Evolutionary conservation across 306 rosid species (phyloP), one percentile per base, ranked within the genome.

Genomic region (Gleditsia sinensis): DNA sequence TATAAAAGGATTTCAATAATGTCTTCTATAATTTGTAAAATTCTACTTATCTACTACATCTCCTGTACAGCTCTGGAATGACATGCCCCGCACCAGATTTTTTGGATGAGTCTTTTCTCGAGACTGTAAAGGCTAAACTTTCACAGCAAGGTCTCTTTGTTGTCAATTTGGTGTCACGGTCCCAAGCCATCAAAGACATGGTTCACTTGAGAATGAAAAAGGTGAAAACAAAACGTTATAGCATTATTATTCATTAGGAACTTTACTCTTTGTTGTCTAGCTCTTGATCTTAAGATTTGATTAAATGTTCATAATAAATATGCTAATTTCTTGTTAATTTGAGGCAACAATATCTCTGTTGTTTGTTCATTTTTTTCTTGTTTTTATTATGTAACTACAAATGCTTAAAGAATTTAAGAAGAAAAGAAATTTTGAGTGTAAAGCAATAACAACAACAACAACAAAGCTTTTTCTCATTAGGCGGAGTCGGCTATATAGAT

Each of bases 31-130:
- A 63, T 71, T 71, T 60, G 54, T 25, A 21, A 32, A 57, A 43
- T 82, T 59, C 10, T 69, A 50, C 48, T 27, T 62, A 62, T 60
- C 25, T 30, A 20, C 72, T 10, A 69, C 39, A 49, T 75, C 28
- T 67, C 76, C 40, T 85, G 14, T 77, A 61, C 85, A 94, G 97
- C 83, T 88, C 89, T 71, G 97, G 94, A 63, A 75, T 91, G 90
- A 82, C 98, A 65, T 94, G 98, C 76, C 97, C 98, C 34, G 92
- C 98, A 20, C 86, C 87, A 7, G 89, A 83, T 46, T 94, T 91
- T 81, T 80, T 91, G 77, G 94, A 89, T 1, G 91, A 84, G 45
- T 79, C 92, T 23, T 94, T 94, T 83, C 91, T 94, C 17, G 86
- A 74, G 86, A 79, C 83, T 45, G 91, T 82, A 54, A 94, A 84